These are phyloP conservation scores for Yamadazyma diospyri DNA, from an alignment of 1,139 yeast genomes.

Conservation along the genomic window DNA sequence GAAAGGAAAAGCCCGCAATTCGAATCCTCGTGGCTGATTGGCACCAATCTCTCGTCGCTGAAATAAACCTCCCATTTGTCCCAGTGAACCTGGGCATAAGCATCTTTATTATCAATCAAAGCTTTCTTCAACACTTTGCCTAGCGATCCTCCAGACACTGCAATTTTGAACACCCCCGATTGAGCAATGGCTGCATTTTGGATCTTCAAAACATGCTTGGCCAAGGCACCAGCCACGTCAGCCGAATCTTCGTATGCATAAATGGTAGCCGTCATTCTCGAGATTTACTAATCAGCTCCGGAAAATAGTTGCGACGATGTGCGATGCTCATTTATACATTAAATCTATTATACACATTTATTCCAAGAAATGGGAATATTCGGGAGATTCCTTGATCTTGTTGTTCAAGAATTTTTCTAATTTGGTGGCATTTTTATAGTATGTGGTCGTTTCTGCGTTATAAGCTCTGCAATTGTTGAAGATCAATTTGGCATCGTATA, in stretches of 20 bases:
- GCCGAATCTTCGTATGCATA: conserved; percentile 51
- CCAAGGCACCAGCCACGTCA: conserved; percentile 60
- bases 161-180: conserved; percentile 57
- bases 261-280: conserved; percentile 34
- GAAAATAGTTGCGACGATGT: conserved; percentile 1
- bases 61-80: conserved; percentile 66
- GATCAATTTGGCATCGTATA: conserved; percentile 81
- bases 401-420: conserved; percentile 81
- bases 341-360: conserved; percentile 9
- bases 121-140: conserved; percentile 73
- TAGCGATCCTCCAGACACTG: conserved; percentile 88
- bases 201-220: conserved; percentile 46
- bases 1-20: conserved; percentile 63
- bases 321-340: conserved; percentile 2
- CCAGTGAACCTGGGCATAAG: conserved; percentile 53
- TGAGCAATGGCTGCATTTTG: conserved; percentile 51
- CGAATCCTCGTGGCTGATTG: conserved; percentile 63
- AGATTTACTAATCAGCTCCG: background rate
- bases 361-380: conserved; percentile 49
- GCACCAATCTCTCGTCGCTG: conserved; percentile 72
- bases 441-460: conserved; percentile 86
- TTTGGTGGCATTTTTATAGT: conserved; percentile 86
- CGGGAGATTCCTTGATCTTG: conserved; percentile 81
- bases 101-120: conserved; percentile 54
- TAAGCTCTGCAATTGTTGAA: conserved; percentile 89